Evolutionary conservation across 345 rosid genomes (phyloP), one percentile per base, ranked within the genome.

Genomic region (Conringia planisiliqua): DNA sequence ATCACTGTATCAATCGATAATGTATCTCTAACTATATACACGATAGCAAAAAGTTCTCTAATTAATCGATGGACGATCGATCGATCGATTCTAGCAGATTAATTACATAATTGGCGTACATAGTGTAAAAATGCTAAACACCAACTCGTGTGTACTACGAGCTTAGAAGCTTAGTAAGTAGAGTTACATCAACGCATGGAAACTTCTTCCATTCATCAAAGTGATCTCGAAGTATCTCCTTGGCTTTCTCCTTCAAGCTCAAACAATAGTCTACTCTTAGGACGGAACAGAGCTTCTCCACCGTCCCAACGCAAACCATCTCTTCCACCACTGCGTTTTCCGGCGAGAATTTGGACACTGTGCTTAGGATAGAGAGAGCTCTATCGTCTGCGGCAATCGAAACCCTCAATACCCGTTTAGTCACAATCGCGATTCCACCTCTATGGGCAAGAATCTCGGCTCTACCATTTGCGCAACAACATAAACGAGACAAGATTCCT

Each of bases 401-500:
- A 11, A 85, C 89, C 2, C 57, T 76, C 78, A 85, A 3, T 10
- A 90, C 73, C 82, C 85, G 83, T 77, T 73, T 82, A 0, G 90
- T 79, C 17, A 93, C 84, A 36, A 86, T 78, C 0, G 96, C 90
- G 9, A 91, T 30, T 30, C 89, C 87, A 0, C 82, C 84, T 27
- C 74, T 76, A 42, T 93, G 97, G 3, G 72, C 79, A 35, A 89
- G 70, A 27, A 86, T 82, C 82, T 85, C 66, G 0, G 87, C 90
- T 55, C 97, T 83, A 61, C 97, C 97, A 1, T 88, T 83, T 0
- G 96, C 92, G 10, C 86, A 80, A 18, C 83, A 88, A 73, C 98
- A 93, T 16, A 93, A 44, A 40, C 83, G 82, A 67, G 74, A 77
- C 51, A 93, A 26, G n/a, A 85, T 68, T 6, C 90, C 87, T 7